A percentile compares a stretch with the other conserved stretches of the same genome.
Conservation (phyloP, 768 basidiomycete species). For the Ephemerocybe angulata region DNA sequence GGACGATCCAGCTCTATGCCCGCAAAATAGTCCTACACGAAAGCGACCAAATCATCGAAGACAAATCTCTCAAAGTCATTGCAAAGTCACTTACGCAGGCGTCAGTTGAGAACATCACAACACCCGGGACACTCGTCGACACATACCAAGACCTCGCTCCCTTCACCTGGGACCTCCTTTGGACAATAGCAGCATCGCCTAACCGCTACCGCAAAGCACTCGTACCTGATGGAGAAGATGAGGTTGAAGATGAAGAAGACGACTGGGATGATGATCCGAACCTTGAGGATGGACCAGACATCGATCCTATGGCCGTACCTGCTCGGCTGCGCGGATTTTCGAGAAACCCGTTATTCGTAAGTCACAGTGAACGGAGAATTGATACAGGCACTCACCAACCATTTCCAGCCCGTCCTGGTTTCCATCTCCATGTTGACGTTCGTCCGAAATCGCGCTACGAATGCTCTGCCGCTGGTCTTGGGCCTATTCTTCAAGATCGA, state of each 20-base stretch:
- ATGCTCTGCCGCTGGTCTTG: slow-evolving; percentile 24
- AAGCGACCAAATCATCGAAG: not conserved
- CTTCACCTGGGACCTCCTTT: not conserved
- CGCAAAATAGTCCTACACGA: not conserved
- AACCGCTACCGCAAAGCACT: slow-evolving; percentile 3
- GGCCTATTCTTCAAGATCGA: slow-evolving; percentile 29
- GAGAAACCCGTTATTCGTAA: slow-evolving; percentile 20
- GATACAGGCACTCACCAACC: not conserved
- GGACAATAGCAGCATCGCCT: not conserved
- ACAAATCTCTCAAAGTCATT: not conserved
- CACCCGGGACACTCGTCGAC: not conserved
- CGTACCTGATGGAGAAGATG: too few relatives aligned
- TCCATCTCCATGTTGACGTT: slow-evolving; percentile 21
- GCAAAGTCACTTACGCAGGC: not conserved
- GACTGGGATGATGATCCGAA: slow-evolving; percentile 20
- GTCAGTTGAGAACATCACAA: not conserved
- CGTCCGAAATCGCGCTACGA: slow-evolving; percentile 24
- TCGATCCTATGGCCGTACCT: slow-evolving; percentile 1
- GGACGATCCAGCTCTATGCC: not conserved
- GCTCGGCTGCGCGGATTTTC: slow-evolving; percentile 15
- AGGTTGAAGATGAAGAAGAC: too few relatives aligned
- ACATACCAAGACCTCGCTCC: not conserved
- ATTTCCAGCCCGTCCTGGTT: not conserved
- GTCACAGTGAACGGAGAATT: not conserved
- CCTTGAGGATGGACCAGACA: slow-evolving; percentile 13